phyloP scores from a whole-genome alignment of 352 stramenopile genomes.

The Phytophthora fragariae region DNA sequence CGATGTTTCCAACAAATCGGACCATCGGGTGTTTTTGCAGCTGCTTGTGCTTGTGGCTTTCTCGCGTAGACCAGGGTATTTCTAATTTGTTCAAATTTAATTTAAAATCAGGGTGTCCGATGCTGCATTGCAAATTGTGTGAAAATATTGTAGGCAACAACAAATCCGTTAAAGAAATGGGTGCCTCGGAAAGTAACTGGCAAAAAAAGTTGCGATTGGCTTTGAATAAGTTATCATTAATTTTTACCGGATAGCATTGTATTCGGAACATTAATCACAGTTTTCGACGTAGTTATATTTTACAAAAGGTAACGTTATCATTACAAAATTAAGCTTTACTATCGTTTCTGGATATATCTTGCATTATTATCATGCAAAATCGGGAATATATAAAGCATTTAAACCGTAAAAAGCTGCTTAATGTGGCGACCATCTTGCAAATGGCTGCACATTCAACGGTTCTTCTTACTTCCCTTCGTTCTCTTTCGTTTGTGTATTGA shows the following conservation, averaged over 20 bases:
- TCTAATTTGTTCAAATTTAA: neutral
- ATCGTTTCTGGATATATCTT: neutral
- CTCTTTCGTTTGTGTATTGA: neutral
- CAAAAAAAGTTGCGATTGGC: neutral
- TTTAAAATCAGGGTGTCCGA: too few species aligned
- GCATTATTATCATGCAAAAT: neutral
- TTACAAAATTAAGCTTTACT: neutral
- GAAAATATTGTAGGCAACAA: too few species aligned
- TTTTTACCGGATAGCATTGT: neutral
- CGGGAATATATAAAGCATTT: neutral
- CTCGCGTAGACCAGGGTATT: too few species aligned
- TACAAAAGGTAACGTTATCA: neutral
- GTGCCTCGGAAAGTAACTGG: too few species aligned
- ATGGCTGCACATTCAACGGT: too few species aligned
- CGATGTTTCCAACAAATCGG: neutral
- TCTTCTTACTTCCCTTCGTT: neutral
- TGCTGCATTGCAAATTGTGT: too few species aligned
- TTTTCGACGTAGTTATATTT: neutral
- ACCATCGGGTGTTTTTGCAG: neutral
- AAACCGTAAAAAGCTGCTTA: neutral
- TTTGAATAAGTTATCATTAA: neutral
- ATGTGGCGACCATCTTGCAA: too few species aligned
- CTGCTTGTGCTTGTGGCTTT: too few species aligned
- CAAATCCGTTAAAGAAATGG: too few species aligned
- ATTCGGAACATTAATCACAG: neutral